phyloP scores from a whole-genome alignment of 176 grass and related monocot species.

The Ananas comosus region DNA sequence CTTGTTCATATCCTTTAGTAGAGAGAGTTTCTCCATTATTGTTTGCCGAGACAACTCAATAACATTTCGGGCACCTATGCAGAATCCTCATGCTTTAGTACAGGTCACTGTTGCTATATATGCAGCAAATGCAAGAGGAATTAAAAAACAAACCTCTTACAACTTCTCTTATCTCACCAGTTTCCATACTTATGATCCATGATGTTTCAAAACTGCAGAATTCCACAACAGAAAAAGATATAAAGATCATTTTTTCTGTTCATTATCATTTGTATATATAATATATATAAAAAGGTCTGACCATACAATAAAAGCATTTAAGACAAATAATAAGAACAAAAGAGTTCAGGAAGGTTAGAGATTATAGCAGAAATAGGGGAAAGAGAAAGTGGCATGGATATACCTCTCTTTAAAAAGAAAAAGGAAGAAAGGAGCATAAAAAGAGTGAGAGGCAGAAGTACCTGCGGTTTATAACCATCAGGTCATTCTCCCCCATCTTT shows the following conservation, averaged over 20 bases:
- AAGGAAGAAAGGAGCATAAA: slow-evolving; percentile 5
- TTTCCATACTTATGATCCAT: slow-evolving; percentile 57
- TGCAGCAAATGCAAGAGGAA: slow-evolving; percentile 18
- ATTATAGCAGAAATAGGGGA: neutral
- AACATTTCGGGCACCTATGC: slow-evolving; percentile 48
- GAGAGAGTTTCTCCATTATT: slow-evolving; percentile 42
- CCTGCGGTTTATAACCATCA: slow-evolving; percentile 58
- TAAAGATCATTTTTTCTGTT: neutral
- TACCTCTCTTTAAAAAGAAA: no score
- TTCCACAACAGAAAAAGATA: slow-evolving; percentile 1
- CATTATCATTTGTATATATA: neutral
- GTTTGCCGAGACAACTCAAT: slow-evolving; percentile 42
- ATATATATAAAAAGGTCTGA: no score
- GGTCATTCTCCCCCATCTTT: slow-evolving; percentile 41
- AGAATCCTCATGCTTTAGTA: neutral
- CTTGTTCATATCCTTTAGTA: slow-evolving; percentile 43
- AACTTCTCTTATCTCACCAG: slow-evolving; percentile 40
- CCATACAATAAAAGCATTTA: no score
- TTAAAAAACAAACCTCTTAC: slow-evolving; percentile 40
- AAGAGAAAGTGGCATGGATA: no score
- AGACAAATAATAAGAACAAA: no score
- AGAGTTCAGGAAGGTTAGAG: neutral
- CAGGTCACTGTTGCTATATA: neutral
- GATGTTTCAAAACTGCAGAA: slow-evolving; percentile 53
- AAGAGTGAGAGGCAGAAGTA: slow-evolving; percentile 13